These are phyloP conservation scores for Acephala macrosclerotiorum DNA, from an alignment of 2,329 filamentous ascomycete species.

Conservation along the genomic window DNA sequence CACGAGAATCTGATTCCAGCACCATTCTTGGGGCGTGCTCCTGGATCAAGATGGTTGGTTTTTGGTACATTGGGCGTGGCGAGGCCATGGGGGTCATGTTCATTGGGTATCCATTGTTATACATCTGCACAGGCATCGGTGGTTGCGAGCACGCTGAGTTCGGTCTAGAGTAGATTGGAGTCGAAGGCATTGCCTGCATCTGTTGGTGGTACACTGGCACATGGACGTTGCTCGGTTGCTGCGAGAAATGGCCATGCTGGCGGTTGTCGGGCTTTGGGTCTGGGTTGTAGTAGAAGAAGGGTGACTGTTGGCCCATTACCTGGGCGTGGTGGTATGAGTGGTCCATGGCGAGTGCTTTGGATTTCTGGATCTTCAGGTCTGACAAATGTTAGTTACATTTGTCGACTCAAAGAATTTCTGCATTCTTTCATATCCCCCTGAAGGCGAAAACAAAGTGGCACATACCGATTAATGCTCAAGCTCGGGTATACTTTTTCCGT, in stretches of 20 bases:
- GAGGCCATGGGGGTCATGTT: conserved; percentile 77
- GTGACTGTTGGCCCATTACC: conserved; percentile 73
- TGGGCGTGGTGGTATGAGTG: conserved; percentile 49
- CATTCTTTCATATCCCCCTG: not conserved
- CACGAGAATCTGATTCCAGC: conserved; percentile 77
- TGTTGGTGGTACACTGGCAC: conserved; percentile 58
- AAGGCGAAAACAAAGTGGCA: conserved; percentile 1
- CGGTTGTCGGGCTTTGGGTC: conserved; percentile 76
- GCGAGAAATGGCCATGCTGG: conserved; percentile 79
- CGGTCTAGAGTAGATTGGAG: conserved; percentile 70
- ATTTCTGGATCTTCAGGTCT: conserved; percentile 27
- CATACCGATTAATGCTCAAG: conserved; percentile 32
- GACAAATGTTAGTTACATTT: conserved; percentile 37
- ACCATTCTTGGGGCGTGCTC: conserved; percentile 64
- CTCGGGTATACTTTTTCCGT: conserved; percentile 19
- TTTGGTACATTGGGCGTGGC: conserved; percentile 75
- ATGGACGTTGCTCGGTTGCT: conserved; percentile 58
- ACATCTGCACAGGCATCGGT: conserved; percentile 43
- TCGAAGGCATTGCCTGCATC: conserved; percentile 66
- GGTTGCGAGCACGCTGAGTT: conserved; percentile 71
- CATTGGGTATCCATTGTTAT: conserved; percentile 41
- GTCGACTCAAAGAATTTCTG: conserved; percentile 13
- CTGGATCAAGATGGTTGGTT: conserved; percentile 74
- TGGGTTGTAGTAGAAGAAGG: conserved; percentile 88
- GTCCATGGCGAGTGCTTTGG: conserved; percentile 40